Conservation (phyloP, 805 yeast species). For the Suhomyces vadensis region DNA sequence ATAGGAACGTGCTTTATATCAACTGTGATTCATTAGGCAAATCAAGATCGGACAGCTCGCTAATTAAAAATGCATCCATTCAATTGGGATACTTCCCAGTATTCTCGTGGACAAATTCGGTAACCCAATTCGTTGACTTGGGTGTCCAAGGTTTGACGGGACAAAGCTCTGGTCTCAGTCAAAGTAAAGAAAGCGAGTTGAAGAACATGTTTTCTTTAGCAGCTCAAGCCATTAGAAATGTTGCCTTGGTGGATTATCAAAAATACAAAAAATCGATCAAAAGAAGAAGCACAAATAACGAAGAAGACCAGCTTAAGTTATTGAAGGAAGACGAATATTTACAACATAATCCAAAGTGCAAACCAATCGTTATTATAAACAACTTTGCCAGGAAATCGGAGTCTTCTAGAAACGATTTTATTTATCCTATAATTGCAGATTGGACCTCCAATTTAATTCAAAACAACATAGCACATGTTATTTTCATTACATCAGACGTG, state of each 20-base stretch:
- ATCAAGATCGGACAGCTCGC: conserved; percentile 69
- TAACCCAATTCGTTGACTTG: conserved; percentile 78
- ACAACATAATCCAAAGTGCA: conserved; percentile 79
- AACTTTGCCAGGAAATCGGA: conserved; percentile 61
- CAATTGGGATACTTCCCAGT: conserved; percentile 91
- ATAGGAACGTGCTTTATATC: conserved; percentile 56
- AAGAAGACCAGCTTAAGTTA: conserved; percentile 28
- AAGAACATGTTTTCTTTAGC: conserved; percentile 77
- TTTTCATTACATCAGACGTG: conserved; percentile 82
- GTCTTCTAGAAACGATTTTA: conserved; percentile 53
- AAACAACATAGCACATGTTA: conserved; percentile 84
- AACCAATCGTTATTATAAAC: conserved; percentile 84
- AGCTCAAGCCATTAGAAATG: conserved; percentile 68
- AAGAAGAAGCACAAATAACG: conserved; percentile 19
- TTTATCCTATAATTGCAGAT: conserved; percentile 74
- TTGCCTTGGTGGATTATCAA: conserved; percentile 41
- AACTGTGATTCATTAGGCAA: conserved; percentile 80
- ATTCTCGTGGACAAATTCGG: conserved; percentile 86
- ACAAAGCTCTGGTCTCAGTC: conserved; percentile 87
- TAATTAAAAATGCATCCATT: conserved; percentile 65
- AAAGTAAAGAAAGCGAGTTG: conserved; percentile 76
- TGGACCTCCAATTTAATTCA: conserved; percentile 84
- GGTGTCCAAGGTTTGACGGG: conserved; percentile 90
- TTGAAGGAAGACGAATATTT: conserved; percentile 77
- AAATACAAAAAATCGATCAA: conserved; percentile 26